phyloP scores from a whole-genome alignment of 352 stramenopile species.

The Phytopythium ostracodes region DNA sequence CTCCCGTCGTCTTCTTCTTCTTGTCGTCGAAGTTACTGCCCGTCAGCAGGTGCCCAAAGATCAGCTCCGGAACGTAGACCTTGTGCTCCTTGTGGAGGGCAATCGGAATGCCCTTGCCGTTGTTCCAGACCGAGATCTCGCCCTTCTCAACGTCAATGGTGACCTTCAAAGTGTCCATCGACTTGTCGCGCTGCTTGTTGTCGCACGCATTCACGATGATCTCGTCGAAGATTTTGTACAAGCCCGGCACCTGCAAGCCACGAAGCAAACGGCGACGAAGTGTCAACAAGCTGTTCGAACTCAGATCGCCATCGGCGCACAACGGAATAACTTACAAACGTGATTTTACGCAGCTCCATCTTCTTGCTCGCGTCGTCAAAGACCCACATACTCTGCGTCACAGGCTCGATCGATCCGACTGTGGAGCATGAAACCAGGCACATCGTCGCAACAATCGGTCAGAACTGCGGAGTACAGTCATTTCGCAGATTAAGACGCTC shows the following conservation, averaged over 20 bases:
- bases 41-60: slow-evolving; percentile 98
- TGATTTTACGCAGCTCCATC: slow-evolving; percentile 94
- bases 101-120: slow-evolving; percentile 97
- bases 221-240: slow-evolving; percentile 99
- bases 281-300: not conserved
- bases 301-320: not conserved
- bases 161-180: slow-evolving; percentile 94
- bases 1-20: slow-evolving; percentile 93
- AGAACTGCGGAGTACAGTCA: not conserved
- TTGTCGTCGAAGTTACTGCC: slow-evolving; percentile 98
- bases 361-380: slow-evolving; percentile 87
- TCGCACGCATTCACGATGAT: slow-evolving; percentile 99
- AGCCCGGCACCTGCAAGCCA: slow-evolving; percentile 75
- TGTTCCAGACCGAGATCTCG: slow-evolving; percentile 96
- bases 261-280: not conserved
- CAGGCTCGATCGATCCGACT: slow-evolving; percentile 89
- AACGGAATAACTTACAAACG: slow-evolving; percentile 49
- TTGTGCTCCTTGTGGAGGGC: slow-evolving; percentile 96
- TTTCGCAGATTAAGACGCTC: not conserved
- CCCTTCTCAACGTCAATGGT: slow-evolving; percentile 90
- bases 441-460: not conserved
- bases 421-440: not conserved
- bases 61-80: slow-evolving; percentile 97
- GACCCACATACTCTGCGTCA: slow-evolving; percentile 92
- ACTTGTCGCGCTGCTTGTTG: slow-evolving; percentile 99